Evolutionary conservation across 805 yeast genomes (phyloP).

Genomic region (Ogataea neopini): DNA sequence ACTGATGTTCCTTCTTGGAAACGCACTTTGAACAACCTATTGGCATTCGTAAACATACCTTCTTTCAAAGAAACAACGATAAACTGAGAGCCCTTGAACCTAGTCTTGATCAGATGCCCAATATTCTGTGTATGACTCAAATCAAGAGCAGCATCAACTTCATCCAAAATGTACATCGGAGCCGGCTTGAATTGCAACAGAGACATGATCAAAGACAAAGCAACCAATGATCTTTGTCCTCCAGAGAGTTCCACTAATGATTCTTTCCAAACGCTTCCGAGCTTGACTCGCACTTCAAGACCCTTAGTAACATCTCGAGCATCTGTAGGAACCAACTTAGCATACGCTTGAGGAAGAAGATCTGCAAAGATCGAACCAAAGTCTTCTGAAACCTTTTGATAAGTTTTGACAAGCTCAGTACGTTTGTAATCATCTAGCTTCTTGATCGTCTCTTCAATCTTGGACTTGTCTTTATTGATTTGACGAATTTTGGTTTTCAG

Average conservation of each 20-base stretch:
- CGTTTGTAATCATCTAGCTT: conserved; percentile 84
- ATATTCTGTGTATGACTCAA: conserved; percentile 96
- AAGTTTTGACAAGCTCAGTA: conserved; percentile 78
- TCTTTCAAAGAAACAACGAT: conserved; percentile 96
- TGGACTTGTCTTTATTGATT: conserved; percentile 83
- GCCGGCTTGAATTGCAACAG: conserved; percentile 95
- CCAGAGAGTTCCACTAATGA: conserved; percentile 94
- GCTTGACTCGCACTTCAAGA: conserved; percentile 81
- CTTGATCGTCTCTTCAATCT: conserved; percentile 83
- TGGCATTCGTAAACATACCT: conserved; percentile 98
- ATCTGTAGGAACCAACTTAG: conserved; percentile 82
- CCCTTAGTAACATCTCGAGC: conserved; percentile 87
- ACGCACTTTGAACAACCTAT: conserved; percentile 87
- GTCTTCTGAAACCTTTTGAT: conserved; percentile 82
- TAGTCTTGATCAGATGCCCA: conserved; percentile 92
- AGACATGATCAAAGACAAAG: conserved; percentile 89
- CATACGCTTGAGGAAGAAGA: conserved; percentile 84
- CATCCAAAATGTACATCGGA: conserved; percentile 96
- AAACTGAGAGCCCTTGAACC: conserved; percentile 94
- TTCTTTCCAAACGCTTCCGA: conserved; percentile 95
- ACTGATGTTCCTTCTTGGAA: conserved; percentile 97
- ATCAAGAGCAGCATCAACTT: conserved; percentile 98
- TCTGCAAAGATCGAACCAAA: conserved; percentile 91
- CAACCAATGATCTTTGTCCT: conserved; percentile 94
- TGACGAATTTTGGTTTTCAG: conserved; percentile 80